phyloP scores from a whole-genome alignment of 768 basidiomycete species.

The Saitozyma podzolica region DNA sequence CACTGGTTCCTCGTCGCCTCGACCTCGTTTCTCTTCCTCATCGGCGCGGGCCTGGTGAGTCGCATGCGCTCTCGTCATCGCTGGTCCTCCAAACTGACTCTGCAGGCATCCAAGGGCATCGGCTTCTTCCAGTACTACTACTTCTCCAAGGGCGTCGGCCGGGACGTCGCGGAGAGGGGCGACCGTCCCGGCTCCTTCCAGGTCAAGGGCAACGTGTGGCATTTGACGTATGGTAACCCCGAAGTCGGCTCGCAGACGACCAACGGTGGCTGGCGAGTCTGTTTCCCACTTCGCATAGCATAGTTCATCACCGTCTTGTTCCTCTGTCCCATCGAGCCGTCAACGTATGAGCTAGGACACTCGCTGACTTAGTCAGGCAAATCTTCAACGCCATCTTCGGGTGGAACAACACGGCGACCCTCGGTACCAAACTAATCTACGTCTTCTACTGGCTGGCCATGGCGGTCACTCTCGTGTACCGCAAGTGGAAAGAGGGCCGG shows the following conservation, averaged over 20 bases:
- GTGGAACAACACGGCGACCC: slow-evolving; percentile 81
- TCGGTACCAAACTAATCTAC: slow-evolving; percentile 78
- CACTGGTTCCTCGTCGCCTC: slow-evolving; percentile 85
- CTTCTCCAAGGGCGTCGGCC: slow-evolving; percentile 60
- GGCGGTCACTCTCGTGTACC: slow-evolving; percentile 63
- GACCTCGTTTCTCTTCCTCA: slow-evolving; percentile 86
- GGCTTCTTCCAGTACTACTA: slow-evolving; percentile 68
- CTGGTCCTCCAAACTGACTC: too few species aligned
- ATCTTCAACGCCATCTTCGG: slow-evolving; percentile 72
- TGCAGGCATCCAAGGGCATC: slow-evolving; percentile 62
- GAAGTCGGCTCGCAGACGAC: slow-evolving; percentile 22
- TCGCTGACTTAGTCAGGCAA: too few species aligned
- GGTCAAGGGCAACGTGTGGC: slow-evolving; percentile 77
- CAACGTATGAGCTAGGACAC: background rate
- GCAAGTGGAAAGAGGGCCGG: slow-evolving; percentile 56
- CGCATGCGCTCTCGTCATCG: too few species aligned
- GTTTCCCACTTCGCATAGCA: too few species aligned
- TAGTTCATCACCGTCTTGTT: background rate
- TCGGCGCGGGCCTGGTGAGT: slow-evolving; percentile 83
- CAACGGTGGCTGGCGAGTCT: background rate
- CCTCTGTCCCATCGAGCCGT: slow-evolving; percentile 1
- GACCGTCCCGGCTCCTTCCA: slow-evolving; percentile 79
- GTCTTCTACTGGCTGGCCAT: slow-evolving; percentile 90
- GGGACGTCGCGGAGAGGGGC: slow-evolving; percentile 59
- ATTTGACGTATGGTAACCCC: slow-evolving; percentile 50